Evolutionary conservation across 1,139 yeast genomes (phyloP), one percentile per base, ranked within the genome.

Genomic region (Candida gigantensis): DNA sequence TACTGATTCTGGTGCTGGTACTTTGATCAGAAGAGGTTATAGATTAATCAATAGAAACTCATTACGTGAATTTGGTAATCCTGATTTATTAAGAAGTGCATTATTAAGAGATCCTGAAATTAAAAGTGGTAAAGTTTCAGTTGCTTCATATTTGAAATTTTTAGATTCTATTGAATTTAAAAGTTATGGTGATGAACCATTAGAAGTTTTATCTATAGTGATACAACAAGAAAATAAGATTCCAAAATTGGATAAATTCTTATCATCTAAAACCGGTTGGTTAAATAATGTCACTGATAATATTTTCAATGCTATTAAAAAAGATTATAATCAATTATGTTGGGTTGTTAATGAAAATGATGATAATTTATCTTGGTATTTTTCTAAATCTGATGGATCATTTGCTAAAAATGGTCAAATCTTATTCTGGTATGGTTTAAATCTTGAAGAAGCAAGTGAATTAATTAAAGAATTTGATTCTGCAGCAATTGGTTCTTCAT

Each of bases 1-100:
- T 66, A 92, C 99, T 35, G 98, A 94, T 60, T 85, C 96, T 11
- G 99, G 99, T 62, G 99, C 98, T 32, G 99, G 99, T 57, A 92
- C 99, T 35, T 75, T 92, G 69, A 89, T 92, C 54, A 84, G 98
- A 75, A 81, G 98, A 63, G 99, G 99, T 44, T 88, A 92, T 69
- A 88, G 88, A 66, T 75, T 92, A 49, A 65, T 84, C 41, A 82
- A 83, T 52, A 79, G 87, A 59, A 72, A 75, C 49, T 76, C 84
- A 29, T 69, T 88, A 42, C 67, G 71, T 35, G 92, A 87, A 43
- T 88, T 90, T 58, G 76, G 86, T 27, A 77, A 84, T 52, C 81
- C 83, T 10, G 96, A 87, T 56, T 68, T 80, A 38, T 75, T 90
- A 51, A 77, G 96, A 65, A 62, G 72, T 35, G 94, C 92, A 14